Base-by-base conservation (phyloP, 1,284 basidiomycete species). In the Ganoderma resinaceum region DNA sequence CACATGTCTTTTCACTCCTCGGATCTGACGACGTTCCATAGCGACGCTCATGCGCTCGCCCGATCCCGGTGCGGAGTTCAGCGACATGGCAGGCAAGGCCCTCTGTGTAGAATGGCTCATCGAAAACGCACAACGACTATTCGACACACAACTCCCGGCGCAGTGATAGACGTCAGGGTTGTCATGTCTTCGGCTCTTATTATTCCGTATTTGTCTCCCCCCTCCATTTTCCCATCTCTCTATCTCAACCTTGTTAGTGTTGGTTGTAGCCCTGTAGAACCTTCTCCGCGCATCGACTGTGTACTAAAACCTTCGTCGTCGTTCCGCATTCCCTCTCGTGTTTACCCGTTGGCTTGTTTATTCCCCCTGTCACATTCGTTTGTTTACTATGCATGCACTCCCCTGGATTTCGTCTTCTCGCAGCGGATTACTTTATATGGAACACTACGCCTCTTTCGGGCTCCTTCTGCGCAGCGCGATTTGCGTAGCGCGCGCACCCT, bases 51-150 rank as follows among this genome's bases (percentile, higher is more conserved):
- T 99, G 90, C 90, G 95, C 70, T 97, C 96, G 1, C 86, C 88
- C 40, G 93, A 97, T 78, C 91, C 94, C 6, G 86, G 88, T 46
- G 90, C 94, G 42, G 97, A 99, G 81, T 98, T 98, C 82, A 93
- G 91, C 71, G 96, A 99, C 78, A 97, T 97, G 95, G 96, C 95
- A 14, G 95, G 95, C 70, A 98, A 97, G 81, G 95, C 96, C 12
- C 87, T 97, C 72, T 92, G 94, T 73, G 86, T 98, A 66, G 94
- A 97, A 78, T 97, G 95, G 91, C 87, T 97, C 74, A 90, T 97
- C 70, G 95, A 97, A 78, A 93, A 96, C 78, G 95, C 95, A n/a
- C 88, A 87, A 53, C 78, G 79, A 23, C 80, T 92, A 72, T 93
- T 93, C 78, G 75, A 76, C 40, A 6, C 40, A 40, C 74, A 73